Percentiles rank a stretch among this genome's conserved stretches.
These are phyloP conservation scores for Pseudopithomyces chartarum DNA, from an alignment of 2,329 filamentous ascomycete genomes.

Conservation along the genomic window DNA sequence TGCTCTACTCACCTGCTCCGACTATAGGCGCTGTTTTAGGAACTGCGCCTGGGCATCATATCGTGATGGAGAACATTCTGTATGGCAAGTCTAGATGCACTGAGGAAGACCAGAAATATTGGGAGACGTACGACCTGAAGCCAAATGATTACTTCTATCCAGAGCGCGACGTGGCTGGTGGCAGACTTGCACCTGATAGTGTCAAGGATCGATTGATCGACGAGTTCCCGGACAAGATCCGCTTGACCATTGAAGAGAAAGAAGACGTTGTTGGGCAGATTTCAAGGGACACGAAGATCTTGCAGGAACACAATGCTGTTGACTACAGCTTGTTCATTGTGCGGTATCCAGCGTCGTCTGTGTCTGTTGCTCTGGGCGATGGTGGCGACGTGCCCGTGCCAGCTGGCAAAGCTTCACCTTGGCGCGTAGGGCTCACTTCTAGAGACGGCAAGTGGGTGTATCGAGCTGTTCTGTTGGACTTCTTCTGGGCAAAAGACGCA, in stretches of 20 bases:
- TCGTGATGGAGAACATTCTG: constrained; percentile 78
- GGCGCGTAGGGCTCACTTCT: constrained; percentile 67
- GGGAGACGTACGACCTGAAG: constrained; percentile 78
- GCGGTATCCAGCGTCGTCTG: constrained; percentile 58
- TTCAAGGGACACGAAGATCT: constrained; percentile 65
- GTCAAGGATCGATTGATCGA: constrained; percentile 71
- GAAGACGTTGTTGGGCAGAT: constrained; percentile 61
- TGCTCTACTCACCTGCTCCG: constrained; percentile 61
- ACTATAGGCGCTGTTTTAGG: constrained; percentile 66
- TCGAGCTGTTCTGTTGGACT: constrained; percentile 71
- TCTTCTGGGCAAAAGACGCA: constrained; percentile 80
- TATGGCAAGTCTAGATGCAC: constrained; percentile 59
- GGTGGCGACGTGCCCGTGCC: constrained; percentile 39
- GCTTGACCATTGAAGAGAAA: constrained; percentile 60
- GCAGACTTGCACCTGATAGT: constrained; percentile 65
- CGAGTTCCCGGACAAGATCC: constrained; percentile 69
- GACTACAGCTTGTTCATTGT: constrained; percentile 79
- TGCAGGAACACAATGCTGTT: constrained; percentile 68
- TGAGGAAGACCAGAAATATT: constrained; percentile 52
- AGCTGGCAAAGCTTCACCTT: constrained; percentile 49
- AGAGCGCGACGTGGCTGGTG: constrained; percentile 71
- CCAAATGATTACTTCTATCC: constrained; percentile 77
- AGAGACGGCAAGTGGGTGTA: constrained; percentile 70
- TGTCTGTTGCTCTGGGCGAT: constrained; percentile 31
- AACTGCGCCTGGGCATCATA: constrained; percentile 70